Conservation (phyloP, 2,329 filamentous ascomycete species). For the Coniochaeta sp. region DNA sequence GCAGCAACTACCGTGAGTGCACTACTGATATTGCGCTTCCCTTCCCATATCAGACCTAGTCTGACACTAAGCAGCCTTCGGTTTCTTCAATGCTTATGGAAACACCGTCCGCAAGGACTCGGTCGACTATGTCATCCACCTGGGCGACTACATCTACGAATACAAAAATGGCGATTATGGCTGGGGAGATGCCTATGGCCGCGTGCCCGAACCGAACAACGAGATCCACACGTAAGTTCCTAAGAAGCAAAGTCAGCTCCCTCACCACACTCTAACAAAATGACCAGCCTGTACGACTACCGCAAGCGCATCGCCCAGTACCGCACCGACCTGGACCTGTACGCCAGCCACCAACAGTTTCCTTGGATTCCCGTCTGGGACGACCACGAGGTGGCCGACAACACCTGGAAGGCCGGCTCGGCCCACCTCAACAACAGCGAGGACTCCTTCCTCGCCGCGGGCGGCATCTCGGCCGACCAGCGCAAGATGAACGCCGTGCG, state of each 20-base stretch:
- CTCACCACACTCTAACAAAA: not conserved
- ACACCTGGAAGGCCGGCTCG: slow-evolving; percentile 57
- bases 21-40: too few species aligned
- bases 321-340: slow-evolving; percentile 54
- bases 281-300: slow-evolving; percentile 48
- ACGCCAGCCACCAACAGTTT: slow-evolving; percentile 46
- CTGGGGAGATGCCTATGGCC: slow-evolving; percentile 42
- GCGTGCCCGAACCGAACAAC: slow-evolving; percentile 44
- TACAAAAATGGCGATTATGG: slow-evolving; percentile 41
- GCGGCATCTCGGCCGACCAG: slow-evolving; percentile 60
- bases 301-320: slow-evolving; percentile 52
- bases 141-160: slow-evolving; percentile 61
- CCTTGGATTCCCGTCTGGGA: slow-evolving; percentile 61
- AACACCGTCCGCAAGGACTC: slow-evolving; percentile 51
- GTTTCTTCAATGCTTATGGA: slow-evolving; percentile 54
- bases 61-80: slow-evolving; percentile 30
- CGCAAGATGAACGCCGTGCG: slow-evolving; percentile 68
- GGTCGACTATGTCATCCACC: slow-evolving; percentile 52
- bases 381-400: slow-evolving; percentile 58
- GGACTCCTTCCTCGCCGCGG: slow-evolving; percentile 53
- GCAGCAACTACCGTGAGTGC: slow-evolving; percentile 57
- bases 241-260: slow-evolving; percentile 12
- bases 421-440: slow-evolving; percentile 59
- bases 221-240: slow-evolving; percentile 37
- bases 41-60: too few species aligned